Evolutionary conservation across 2,329 filamentous ascomycete genomes (phyloP), one percentile per base, ranked within the genome.

Genomic region (Aspergillus vadensis): DNA sequence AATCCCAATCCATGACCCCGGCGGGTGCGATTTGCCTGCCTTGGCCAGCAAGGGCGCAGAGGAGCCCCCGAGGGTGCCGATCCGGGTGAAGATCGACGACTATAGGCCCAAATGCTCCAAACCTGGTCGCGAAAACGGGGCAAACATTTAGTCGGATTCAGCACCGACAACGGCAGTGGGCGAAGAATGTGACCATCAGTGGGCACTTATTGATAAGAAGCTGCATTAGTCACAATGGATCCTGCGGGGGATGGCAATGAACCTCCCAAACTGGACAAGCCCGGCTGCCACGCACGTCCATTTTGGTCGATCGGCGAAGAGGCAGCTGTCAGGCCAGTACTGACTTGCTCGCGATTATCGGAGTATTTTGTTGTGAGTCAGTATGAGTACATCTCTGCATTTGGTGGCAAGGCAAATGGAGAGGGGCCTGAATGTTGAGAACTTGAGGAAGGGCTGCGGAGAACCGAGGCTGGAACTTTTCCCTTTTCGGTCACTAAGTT

Each of bases 71-170:
- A 55, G n/a, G 3, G 39, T 23, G 39, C 21, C 15, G 39, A 55
- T 55, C 52, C 23, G 41, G 19, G 21, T 32, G 53, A 44, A 30
- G 53, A 55, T 55, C 53, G 53, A 36, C 53, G 19, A 44, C 1
- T 19, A 55, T 55, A 43, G 39, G 21, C 9, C 44, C 7, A 27
- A 27, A 8, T 27, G 25, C 25, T 7, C 25, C 10, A n/a, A 23
- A 43, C 23, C n/a, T 19, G 25, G 52, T 43, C 30, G 38, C 14
- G 14, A 27, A 15, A 25, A 23, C 21, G 41, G 41, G 39, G 17
- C 41, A 44, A 23, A 23, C 19, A 44, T 44, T 44, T 21, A 5
- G 39, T 27, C 44, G 44, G 44, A 15, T 49, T 15, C 21, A 30
- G 44, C 23, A 21, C 43, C 39, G 39, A 23, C 14, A 23, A 27